Evolutionary conservation across 1,284 basidiomycete genomes (phyloP).

Genomic region (Leccinum colubrinum): DNA sequence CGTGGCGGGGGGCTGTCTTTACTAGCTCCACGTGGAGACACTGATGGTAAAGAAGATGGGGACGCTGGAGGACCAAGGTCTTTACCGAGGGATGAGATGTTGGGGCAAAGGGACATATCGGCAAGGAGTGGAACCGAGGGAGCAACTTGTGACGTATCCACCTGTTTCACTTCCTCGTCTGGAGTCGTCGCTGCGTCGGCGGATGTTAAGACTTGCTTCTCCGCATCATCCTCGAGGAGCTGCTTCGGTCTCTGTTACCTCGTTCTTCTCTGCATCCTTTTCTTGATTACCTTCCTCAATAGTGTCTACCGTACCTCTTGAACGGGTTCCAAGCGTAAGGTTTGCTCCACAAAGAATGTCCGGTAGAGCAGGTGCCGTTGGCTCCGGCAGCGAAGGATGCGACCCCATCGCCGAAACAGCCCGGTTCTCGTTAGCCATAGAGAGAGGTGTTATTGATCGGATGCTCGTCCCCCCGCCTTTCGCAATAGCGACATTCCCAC

Average conservation of each 20-base stretch:
- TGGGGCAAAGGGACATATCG: slow-evolving; percentile 10
- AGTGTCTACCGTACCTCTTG: slow-evolving; percentile 2
- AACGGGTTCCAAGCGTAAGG: slow-evolving; percentile 14
- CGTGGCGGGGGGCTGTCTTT: slow-evolving; percentile 20
- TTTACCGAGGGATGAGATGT: slow-evolving; percentile 11
- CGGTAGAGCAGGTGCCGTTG: slow-evolving; percentile 9
- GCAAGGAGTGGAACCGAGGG: slow-evolving; percentile 9
- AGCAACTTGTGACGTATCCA: not conserved
- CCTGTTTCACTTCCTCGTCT: not conserved
- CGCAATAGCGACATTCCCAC: not conserved
- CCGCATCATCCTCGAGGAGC: not conserved
- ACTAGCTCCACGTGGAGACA: slow-evolving; percentile 6
- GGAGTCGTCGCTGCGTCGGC: not conserved
- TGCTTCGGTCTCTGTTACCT: not conserved
- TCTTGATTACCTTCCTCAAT: slow-evolving; percentile 15
- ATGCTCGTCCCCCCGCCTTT: slow-evolving; percentile 14
- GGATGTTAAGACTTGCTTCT: slow-evolving; percentile 1
- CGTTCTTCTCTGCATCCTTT: not conserved
- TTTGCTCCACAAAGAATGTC: slow-evolving; percentile 22
- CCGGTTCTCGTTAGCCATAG: not conserved
- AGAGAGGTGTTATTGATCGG: slow-evolving; percentile 11
- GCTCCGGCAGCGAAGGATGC: slow-evolving; percentile 2
- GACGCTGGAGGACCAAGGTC: slow-evolving; percentile 6
- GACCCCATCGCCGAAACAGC: not conserved
- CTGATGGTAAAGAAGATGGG: slow-evolving; percentile 3